A percentile compares a stretch with the other conserved stretches of the same genome.
phyloP scores from a whole-genome alignment of 108 stramenopile species.

The Cyclostephanos tholiformis region DNA sequence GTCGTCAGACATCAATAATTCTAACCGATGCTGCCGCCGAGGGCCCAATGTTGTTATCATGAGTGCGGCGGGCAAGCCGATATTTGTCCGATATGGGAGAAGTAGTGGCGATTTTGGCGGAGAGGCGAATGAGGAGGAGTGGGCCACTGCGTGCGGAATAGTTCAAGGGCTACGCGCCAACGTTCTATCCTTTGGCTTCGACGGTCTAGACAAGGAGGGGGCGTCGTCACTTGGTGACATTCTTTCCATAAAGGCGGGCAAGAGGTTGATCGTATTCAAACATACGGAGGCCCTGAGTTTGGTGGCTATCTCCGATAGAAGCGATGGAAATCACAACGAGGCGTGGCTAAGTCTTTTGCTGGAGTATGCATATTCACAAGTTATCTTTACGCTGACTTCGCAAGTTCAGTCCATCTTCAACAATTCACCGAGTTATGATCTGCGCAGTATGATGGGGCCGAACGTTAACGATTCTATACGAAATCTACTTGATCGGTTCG shows the following conservation, averaged over 20 bases:
- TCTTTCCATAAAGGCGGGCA: constrained; percentile 56
- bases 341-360: constrained; percentile 66
- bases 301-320: constrained; percentile 48
- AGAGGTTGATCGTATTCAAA: constrained; percentile 59
- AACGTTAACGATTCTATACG: constrained; percentile 44
- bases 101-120: not conserved
- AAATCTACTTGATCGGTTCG: constrained; percentile 45
- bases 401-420: constrained; percentile 64
- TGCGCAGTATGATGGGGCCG: constrained; percentile 58
- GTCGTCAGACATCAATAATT: not conserved
- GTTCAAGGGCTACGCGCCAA: constrained; percentile 70
- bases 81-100: constrained; percentile 62
- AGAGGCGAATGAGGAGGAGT: constrained; percentile 51
- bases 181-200: constrained; percentile 37
- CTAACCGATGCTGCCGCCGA: not conserved
- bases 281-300: constrained; percentile 71
- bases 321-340: constrained; percentile 37
- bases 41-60: constrained; percentile 73
- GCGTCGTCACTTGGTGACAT: constrained; percentile 64
- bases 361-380: constrained; percentile 74
- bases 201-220: constrained; percentile 21
- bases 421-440: constrained; percentile 67
- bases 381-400: constrained; percentile 71
- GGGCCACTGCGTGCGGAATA: constrained; percentile 64
- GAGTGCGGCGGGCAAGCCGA: constrained; percentile 78